Base-by-base conservation (phyloP, 2,329 filamentous ascomycete genomes). In the Nigrospora sphaerica region DNA sequence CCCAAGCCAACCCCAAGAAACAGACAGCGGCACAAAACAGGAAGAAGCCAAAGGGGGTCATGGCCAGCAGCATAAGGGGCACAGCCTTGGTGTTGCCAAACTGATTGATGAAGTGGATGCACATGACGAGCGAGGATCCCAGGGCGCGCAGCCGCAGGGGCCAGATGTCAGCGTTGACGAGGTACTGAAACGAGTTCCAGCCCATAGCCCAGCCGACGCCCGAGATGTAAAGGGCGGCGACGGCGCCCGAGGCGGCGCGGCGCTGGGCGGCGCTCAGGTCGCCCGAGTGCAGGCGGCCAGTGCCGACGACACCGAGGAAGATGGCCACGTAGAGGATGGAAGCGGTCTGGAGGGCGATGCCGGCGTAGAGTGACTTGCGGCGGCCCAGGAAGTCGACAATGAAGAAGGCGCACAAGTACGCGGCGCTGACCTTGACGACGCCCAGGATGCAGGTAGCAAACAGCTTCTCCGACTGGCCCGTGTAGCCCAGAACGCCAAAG, bases 11-110 rank as follows among this genome's bases (percentile, higher is more conserved):
- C 28, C 86, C 86, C 5, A 88, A 39, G 1, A 85, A 52, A 0
- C 86, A 90, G 11, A 90, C 73, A 3, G 74, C 78, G 0, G 77
- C 73, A 63, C 90, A 91, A 67, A 83, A 63, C 66, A 4, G 65
- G 64, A 61, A 80, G 41, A 49, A 47, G 31, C 48, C 48, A 28
- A 31, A 47, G 32, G 37, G 37, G 4, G 23, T 46, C 48, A 48
- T 48, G 32, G 46, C 37, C 32, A 80, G 62, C 51, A 80, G 72
- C 76, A 79, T 78, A 31, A 69, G 66, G 0, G 76, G 76, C 1
- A 78, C 74, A 0, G 76, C 74, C 48, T 77, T 76, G 10, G 69
- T 67, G 57, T 78, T 78, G 28, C 74, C 76, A 53, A 76, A 80
- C 56, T 78, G 74, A 52, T 77, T 77, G 45, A 68, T 70, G 52